A percentile compares a stretch with the other conserved stretches of the same genome.
These are phyloP conservation scores for Talaromyces thailandensis DNA, from an alignment of 495 filamentous ascomycete species.

Conservation along the genomic window DNA sequence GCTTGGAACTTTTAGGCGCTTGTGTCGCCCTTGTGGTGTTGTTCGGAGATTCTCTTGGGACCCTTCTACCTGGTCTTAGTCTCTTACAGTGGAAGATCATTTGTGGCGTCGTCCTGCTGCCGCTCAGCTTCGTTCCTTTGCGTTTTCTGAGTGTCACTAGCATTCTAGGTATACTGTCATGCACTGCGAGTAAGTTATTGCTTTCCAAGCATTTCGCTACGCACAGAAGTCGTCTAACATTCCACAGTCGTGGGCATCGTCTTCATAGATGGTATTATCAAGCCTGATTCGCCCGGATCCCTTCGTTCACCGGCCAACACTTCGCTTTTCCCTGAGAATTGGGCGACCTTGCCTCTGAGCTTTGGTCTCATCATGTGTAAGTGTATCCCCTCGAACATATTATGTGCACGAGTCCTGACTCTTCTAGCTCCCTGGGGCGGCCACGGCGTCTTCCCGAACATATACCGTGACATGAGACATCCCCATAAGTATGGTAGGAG, in stretches of 20 bases:
- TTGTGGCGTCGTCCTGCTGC: conserved; percentile 71
- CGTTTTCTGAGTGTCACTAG: conserved; percentile 82
- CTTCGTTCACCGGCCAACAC: conserved; percentile 75
- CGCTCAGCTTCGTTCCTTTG: conserved; percentile 79
- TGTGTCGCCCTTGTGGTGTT: conserved; percentile 88
- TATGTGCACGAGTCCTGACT: not conserved
- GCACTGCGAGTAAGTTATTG: conserved; percentile 68
- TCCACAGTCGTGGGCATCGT: conserved; percentile 66
- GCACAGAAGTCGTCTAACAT: conserved; percentile 9
- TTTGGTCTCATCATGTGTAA: conserved; percentile 90
- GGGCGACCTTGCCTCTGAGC: conserved; percentile 82
- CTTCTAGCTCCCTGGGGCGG: conserved; percentile 77
- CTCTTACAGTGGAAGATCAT: conserved; percentile 77
- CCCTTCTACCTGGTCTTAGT: conserved; percentile 65
- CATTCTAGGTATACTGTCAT: conserved; percentile 81
- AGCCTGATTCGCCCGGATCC: conserved; percentile 71
- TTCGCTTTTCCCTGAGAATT: conserved; percentile 67
- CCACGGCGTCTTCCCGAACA: conserved; percentile 91
- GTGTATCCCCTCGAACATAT: conserved; percentile 12
- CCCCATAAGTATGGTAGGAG: conserved; percentile 74
- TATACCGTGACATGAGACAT: conserved; percentile 96
- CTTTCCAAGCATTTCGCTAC: not conserved
- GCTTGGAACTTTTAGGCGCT: conserved; percentile 76
- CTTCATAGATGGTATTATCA: conserved; percentile 77
- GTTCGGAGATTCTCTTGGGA: conserved; percentile 83